Evolutionary conservation across 1,284 basidiomycete genomes (phyloP).

Genomic region (Boletus semigastroideus): DNA sequence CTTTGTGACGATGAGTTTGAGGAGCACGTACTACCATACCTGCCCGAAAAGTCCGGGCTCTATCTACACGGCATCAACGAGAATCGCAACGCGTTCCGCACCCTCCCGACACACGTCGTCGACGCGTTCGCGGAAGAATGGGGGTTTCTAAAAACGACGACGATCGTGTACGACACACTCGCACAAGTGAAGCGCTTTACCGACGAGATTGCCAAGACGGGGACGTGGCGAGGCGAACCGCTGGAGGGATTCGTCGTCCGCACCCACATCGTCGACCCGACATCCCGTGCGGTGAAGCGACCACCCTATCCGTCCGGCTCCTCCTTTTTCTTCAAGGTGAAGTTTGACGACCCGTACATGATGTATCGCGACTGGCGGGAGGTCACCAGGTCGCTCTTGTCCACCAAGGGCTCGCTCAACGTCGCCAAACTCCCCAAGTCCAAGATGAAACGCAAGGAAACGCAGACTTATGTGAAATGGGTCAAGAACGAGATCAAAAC

Average conservation of each 20-base stretch:
- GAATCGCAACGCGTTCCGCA: conserved; percentile 71
- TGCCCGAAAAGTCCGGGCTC: conserved; percentile 82
- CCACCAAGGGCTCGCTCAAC: conserved; percentile 31
- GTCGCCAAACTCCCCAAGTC: conserved; percentile 49
- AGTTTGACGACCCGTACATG: conserved; percentile 98
- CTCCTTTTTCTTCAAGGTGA: conserved; percentile 99
- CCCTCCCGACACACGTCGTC: conserved; percentile 68
- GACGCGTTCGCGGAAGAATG: conserved; percentile 84
- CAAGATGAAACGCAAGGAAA: conserved; percentile 68
- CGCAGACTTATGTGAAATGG: conserved; percentile 67
- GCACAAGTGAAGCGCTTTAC: conserved; percentile 76
- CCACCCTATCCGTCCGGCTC: conserved; percentile 77
- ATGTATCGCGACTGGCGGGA: conserved; percentile 99
- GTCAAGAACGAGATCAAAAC: conserved; percentile 61
- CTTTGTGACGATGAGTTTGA: conserved; percentile 98
- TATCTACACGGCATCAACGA: conserved; percentile 93
- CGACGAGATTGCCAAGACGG: conserved; percentile 62
- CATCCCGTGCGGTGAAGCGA: conserved; percentile 31
- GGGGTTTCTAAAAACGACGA: conserved; percentile 83
- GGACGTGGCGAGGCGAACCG: conserved; percentile 81
- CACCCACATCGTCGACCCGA: conserved; percentile 56
- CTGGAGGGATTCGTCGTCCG: conserved; percentile 98
- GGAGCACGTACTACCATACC: conserved; percentile 91
- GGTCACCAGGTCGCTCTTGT: conserved; percentile 78
- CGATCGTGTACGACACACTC: conserved; percentile 60